Evolutionary conservation across 148 eudicot species (phyloP), one percentile per base, ranked within the genome.

Genomic region (Nepenthes mirabilis): DNA sequence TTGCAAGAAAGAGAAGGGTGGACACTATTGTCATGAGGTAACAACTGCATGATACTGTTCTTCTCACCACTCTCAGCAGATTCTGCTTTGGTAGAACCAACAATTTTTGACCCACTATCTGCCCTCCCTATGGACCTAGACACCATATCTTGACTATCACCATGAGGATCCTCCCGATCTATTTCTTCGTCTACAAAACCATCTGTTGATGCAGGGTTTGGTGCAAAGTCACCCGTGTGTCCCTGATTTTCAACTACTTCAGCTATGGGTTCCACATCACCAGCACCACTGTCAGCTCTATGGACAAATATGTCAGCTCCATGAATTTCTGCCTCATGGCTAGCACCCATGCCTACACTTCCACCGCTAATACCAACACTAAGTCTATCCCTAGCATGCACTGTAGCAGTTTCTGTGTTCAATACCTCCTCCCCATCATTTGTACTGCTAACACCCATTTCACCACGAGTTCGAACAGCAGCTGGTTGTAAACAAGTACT

Each of bases 311-410:
- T 74, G 67, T 88, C 88, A 69, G 72, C 72, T n/a, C 97, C 99
- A 65, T 94, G 99, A 52, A 94, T 83, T 74, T 94, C 97, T 72
- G 99, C 99, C 71, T 94, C 99, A 72, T 94, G 95, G 68, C 97
- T 94, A 69, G 97, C 95, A 60, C 91, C 99, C 99, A 89, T 94
- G 58, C 99, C 97, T 55, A 94, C 91, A 82, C 99, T 94, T 72
- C 99, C 97, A 63, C 95, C 96, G 68, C 99, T 94, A 37, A 89
- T 72, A 52, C 95, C 99, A 62, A 94, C 69, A 73, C 99, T 94
- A 59, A 82, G 85, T 9, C 82, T 91, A 69, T 89, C 95, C 67
- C 83, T 84, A 60, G 89, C 89, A 40, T 79, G 82, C 47, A 72
- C 87, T 69, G 87, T 94, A 9, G 75, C 76, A 60, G 84, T 94